A percentile compares a stretch with the other conserved stretches of the same genome.
Conservation (phyloP, 176 grass and related monocot species). For the Avena atlantica region DNA sequence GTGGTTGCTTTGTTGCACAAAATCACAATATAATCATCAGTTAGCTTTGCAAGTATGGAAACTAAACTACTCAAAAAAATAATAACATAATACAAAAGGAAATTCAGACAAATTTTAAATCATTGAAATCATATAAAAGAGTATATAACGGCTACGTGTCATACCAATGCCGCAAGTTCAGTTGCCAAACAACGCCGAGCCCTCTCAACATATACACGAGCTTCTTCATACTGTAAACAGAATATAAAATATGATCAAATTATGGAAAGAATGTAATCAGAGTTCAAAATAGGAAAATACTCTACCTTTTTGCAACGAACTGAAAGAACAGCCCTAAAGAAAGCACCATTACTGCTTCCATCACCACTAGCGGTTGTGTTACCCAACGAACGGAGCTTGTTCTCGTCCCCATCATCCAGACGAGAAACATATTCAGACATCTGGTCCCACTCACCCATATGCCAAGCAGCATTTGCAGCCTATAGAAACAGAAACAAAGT, state of each 20-base stretch:
- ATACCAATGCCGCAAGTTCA: constrained; percentile 94
- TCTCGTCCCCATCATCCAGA: constrained; percentile 92
- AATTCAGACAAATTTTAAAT: not conserved
- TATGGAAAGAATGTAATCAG: constrained; percentile 9
- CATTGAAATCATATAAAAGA: constrained; percentile 15
- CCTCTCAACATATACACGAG: constrained; percentile 77
- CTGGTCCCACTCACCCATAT: constrained; percentile 99
- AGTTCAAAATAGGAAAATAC: constrained; percentile 20
- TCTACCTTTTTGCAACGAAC: constrained; percentile 81
- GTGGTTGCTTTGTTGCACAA: not conserved
- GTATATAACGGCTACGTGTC: constrained; percentile 24
- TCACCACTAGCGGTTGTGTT: constrained; percentile 91
- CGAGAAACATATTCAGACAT: constrained; percentile 96
- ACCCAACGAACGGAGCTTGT: constrained; percentile 80
- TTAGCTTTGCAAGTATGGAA: constrained; percentile 16
- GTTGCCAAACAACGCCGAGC: constrained; percentile 97
- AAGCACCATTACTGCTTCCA: constrained; percentile 98
- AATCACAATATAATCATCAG: not conserved
- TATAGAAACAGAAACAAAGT: constrained; percentile 40
- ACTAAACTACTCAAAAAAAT: not conserved
- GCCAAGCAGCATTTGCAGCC: constrained; percentile 98
- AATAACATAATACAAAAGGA: not conserved
- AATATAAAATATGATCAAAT: constrained; percentile 42
- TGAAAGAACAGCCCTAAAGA: constrained; percentile 93
- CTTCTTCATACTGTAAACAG: constrained; percentile 83